Base-by-base conservation (phyloP, 371 early-diverging fungal species). In the Rhizopus stolonifer region DNA sequence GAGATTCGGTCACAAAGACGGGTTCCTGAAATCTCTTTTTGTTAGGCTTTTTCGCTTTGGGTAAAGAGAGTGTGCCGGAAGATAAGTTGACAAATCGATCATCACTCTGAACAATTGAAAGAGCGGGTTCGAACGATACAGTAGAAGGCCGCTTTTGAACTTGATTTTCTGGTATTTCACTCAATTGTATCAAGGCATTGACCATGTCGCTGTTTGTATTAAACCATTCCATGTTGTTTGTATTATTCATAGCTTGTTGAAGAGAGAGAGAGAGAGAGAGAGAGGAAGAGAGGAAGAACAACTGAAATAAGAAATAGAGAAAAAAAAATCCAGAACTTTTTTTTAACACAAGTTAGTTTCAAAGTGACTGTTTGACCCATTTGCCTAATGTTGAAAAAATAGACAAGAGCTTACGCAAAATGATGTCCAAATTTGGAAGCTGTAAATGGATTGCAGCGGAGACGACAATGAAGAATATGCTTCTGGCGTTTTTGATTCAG, bases 1-100 rank as follows among this genome's bases (percentile, higher is more conserved):
- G 56, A 6, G 56, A 64, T 9, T 64, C 64, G 10, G 64, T 59
- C 2, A 59, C 53, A 56, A 64, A 64, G 5, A 64, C 49, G 0
- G 64, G 56, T 15, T 64, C 44, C 23, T 48, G 58, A 18, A 47
- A 48, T 9, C 19, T 42, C 52, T 55, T 44, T 48, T 54, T 2
- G 51, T 14, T 43, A 13, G 34, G 4, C 21, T 47, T 23, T 22
- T 7, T 4, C 9, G 36, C 36, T 25, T 49, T 46, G 15, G 36
- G n/a, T 15, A 22, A 19, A 9, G 58, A n/a, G 21, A 3, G 34
- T 9, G n/a, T 15, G 4, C 17, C 25, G 2, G 64, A 58, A 8
- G 24, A 15, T 38, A 59, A 52, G 5, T 48, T 52, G 22, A 59
- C 56, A 45, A 59, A 59, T 13, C 52, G 54, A 15, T 56, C 53